Percentiles rank a stretch among this genome's conserved stretches.
Evolutionary conservation across 768 basidiomycete genomes (phyloP).

Genomic region (Mycena amicta): DNA sequence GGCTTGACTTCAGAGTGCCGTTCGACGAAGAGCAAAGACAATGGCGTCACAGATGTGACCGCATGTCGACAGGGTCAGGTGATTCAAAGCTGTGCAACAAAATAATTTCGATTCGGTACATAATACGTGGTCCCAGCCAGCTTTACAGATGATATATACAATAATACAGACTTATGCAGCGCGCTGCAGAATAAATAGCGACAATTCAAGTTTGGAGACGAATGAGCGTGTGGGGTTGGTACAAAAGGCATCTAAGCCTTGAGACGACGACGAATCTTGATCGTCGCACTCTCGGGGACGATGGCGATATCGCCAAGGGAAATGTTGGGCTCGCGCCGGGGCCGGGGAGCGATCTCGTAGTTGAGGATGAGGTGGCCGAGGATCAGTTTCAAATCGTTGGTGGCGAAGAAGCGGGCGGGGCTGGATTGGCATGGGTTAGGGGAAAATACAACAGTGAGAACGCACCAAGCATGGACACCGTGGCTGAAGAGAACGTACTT

Average conservation of each 20-base stretch:
- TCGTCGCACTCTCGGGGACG: background rate
- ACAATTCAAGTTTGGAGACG: no score
- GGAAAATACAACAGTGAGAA: background rate
- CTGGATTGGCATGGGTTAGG: background rate
- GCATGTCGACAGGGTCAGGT: no score
- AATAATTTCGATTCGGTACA: no score
- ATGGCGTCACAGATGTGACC: no score
- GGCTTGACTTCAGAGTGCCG: no score
- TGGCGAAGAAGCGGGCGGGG: constrained; percentile 11
- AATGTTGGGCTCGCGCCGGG: background rate
- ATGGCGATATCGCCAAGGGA: background rate
- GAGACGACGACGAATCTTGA: background rate
- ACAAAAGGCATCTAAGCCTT: background rate
- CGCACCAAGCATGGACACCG: constrained; percentile 13
- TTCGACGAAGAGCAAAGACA: no score
- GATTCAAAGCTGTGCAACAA: no score
- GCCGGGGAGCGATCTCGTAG: constrained; percentile 2
- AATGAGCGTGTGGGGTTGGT: background rate
- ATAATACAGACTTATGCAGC: no score
- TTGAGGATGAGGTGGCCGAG: constrained; percentile 4
- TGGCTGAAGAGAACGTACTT: constrained; percentile 15
- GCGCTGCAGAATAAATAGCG: no score
- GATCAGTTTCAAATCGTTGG: constrained; percentile 11
- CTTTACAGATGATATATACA: no score
- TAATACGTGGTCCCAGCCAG: no score